Percentiles rank a stretch among this genome's conserved stretches.
Evolutionary conservation across 129 eudicot genomes (phyloP).

Genomic region (Calendula officinalis): DNA sequence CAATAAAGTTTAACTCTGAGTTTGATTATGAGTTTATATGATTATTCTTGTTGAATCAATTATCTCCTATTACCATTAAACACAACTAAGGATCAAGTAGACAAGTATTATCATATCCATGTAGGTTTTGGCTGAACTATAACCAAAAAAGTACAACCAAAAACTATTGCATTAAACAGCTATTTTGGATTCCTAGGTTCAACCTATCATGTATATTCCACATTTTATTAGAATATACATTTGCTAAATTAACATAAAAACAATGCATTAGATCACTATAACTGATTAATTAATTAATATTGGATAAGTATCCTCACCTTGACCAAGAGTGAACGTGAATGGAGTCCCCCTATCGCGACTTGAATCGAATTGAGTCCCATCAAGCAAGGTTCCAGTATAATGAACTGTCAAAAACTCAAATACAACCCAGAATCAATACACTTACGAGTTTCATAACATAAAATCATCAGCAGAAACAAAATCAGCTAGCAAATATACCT

Average conservation of each 20-base stretch:
- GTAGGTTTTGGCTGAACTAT: too few species aligned
- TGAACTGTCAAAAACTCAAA: conserved; percentile 50
- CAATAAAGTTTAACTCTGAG: too few species aligned
- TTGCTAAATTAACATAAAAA: conserved; percentile 1
- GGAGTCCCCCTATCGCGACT: conserved; percentile 90
- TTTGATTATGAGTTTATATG: too few species aligned
- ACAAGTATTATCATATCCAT: too few species aligned
- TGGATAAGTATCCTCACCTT: conserved; percentile 41
- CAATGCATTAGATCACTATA: not conserved
- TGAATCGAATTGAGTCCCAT: conserved; percentile 86
- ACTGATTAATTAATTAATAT: not conserved
- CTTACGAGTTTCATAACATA: not conserved
- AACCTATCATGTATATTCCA: not conserved
- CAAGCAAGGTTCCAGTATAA: conserved; percentile 89
- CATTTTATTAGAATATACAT: not conserved
- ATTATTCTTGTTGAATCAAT: too few species aligned
- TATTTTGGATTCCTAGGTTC: too few species aligned
- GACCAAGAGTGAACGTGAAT: conserved; percentile 83
- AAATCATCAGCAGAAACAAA: not conserved
- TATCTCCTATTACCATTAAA: too few species aligned
- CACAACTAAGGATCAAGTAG: too few species aligned
- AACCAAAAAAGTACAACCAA: too few species aligned
- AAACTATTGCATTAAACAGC: too few species aligned
- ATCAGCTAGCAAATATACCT: conserved; percentile 38
- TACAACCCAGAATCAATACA: not conserved